Evolutionary conservation across 495 filamentous ascomycete species (phyloP), one percentile per base, ranked within the genome.

Genomic region (Physcia stellaris): DNA sequence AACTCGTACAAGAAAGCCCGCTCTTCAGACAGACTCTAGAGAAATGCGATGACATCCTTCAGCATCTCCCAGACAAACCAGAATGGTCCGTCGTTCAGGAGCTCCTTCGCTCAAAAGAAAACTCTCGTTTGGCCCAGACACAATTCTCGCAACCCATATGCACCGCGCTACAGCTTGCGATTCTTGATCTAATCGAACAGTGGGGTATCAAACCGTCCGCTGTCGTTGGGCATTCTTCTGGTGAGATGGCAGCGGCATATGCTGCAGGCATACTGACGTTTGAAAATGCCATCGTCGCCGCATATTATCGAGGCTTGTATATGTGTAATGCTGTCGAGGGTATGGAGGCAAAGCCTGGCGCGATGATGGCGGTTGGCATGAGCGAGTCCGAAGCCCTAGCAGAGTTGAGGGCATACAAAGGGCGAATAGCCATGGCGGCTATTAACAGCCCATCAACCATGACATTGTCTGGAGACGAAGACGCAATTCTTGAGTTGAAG

Each of bases 241-340:
- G 61, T 2, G 62, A 66, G 33, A 63, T 64, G 21, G 58, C 60
- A 4, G 62, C 61, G 4, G 60, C 60, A 1, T 66, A 60, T 40
- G 52, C 59, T 15, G 35, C 46, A 54, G 17, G 48, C 45, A 20
- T 50, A 50, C 1, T 59, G 37, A 45, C 48, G 2, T n/a, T 12
- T 29, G 12, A 23, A 10, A 20, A 19, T 3, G 35, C 41, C 2
- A 5, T 32, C 7, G 27, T 38, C 11, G 37, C 34, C 16, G 47
- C 47, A 13, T 50, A 47, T 29, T 35, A 21, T 16, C 29, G 47
- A 11, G 47, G 47, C 23, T n/a, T n/a, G n/a, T n/a, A n/a, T n/a
- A n/a, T n/a, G n/a, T n/a, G n/a, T n/a, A n/a, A n/a, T n/a, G 17
- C 29, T n/a, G 42, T 23, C 15, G 18, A 39, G 4, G 23, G 36